Evolutionary conservation across 2,329 filamentous ascomycete genomes (phyloP), one percentile per base, ranked within the genome.

Genomic region (Paracoccidioides brasiliensis): DNA sequence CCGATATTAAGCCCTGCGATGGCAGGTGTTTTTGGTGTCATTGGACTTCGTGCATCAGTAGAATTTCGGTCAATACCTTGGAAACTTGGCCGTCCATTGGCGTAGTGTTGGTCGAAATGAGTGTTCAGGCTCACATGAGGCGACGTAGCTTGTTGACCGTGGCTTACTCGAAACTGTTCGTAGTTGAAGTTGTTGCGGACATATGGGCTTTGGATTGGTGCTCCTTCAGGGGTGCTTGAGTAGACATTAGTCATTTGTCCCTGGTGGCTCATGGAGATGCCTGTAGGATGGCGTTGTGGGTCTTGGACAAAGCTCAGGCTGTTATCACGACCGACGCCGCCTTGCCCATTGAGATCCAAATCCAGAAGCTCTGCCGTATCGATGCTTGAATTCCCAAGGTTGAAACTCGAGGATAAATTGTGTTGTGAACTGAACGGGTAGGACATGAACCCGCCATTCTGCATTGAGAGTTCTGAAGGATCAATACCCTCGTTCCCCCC

Each of bases 141-240:
- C 43, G 57, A 64, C 62, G 65, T 58, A 64, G 76, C 75, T 66
- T 79, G 77, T 66, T 76, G 77, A 54, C 82, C 80, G 64, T 86
- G 83, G 64, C 75, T 74, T 57, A 81, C 80, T 46, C 86, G 82
- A 69, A 89, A 94, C 61, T 90, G 86, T 40, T 78, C 78, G 65
- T 86, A 86, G 71, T 84, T 85, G 74, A 90, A 93, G 66, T 80
- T 83, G 63, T 74, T 76, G 54, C 86, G 81, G 44, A 87, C 80
- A 65, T 90, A 96, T 0, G 91, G 91, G 64, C 90, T 96, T 66
- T 94, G 88, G 58, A 95, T 91, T 5, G 91, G 90, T 54, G 89
- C 86, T 53, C 89, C 89, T 58, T 97, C 91, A 3, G 91, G 90
- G 1, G 90, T 95, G 68, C 88, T 88, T 22, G 91, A 95, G 71